Conservation (phyloP, 1,139 yeast genomes). For the Yamadazyma diddensiae region DNA sequence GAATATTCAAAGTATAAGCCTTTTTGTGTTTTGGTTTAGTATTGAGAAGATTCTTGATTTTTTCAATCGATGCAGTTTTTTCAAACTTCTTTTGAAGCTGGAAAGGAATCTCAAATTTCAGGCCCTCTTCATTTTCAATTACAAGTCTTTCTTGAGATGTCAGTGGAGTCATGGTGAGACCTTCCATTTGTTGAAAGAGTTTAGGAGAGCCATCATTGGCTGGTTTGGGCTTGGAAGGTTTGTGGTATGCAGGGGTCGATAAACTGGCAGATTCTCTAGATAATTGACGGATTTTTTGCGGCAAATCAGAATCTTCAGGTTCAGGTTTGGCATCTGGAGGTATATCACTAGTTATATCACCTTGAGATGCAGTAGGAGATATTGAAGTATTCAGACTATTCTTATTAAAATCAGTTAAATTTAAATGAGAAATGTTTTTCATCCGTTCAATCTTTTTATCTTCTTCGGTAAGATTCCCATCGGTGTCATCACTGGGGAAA, state of each 20-base stretch:
- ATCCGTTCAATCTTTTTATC: conserved; percentile 17
- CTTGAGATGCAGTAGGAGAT: conserved; percentile 8
- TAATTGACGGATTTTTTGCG: background rate
- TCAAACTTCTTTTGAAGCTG: conserved; percentile 35
- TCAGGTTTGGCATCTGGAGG: background rate
- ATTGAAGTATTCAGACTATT: conserved; percentile 10
- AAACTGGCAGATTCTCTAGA: background rate
- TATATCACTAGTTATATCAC: background rate
- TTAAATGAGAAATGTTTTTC: conserved; percentile 43
- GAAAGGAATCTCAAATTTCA: conserved; percentile 23
- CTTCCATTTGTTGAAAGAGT: background rate
- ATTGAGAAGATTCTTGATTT: conserved; percentile 34
- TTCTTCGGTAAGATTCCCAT: conserved; percentile 4
- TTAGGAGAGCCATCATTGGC: background rate
- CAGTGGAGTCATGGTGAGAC: conserved; percentile 3
- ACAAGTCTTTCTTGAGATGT: conserved; percentile 1
- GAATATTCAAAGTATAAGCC: conserved; percentile 85
- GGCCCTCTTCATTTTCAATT: conserved; percentile 6
- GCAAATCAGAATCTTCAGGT: background rate
- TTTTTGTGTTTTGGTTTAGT: conserved; percentile 42
- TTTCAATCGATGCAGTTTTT: conserved; percentile 43
- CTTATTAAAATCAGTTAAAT: conserved; percentile 30
- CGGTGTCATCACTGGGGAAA: conserved; percentile 18
- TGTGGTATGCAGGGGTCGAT: background rate
- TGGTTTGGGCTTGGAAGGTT: background rate